These are phyloP conservation scores for Coemansia sp. DNA, from an alignment of 192 early-diverging fungal genomes.

Conservation along the genomic window DNA sequence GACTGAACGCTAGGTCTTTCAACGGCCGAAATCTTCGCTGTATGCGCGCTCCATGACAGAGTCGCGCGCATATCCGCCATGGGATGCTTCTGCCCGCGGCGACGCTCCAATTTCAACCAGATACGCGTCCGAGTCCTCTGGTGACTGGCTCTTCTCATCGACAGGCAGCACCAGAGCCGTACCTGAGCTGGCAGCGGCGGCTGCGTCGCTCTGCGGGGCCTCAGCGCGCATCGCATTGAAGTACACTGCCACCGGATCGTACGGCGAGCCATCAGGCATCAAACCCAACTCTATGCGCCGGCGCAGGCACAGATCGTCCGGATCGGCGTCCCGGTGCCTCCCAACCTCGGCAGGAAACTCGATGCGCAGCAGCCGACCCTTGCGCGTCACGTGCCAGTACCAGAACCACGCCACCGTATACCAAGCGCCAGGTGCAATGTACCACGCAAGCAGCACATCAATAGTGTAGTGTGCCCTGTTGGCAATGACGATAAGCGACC, in stretches of 20 bases:
- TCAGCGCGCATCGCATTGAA: conserved; percentile 19
- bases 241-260: conserved; percentile 46
- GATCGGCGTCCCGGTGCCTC: conserved; percentile 36
- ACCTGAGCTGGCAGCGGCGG: background rate
- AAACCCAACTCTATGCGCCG: conserved; percentile 43
- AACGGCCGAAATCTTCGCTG: background rate
- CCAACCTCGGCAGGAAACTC: conserved; percentile 58
- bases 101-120: background rate
- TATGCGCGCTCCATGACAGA: background rate
- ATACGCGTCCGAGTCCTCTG: conserved; percentile 7
- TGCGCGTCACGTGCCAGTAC: conserved; percentile 55
- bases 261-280: conserved; percentile 48
- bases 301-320: conserved; percentile 35
- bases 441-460: conserved; percentile 65
- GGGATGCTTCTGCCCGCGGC: background rate
- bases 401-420: conserved; percentile 60
- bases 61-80: background rate
- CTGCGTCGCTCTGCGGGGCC: background rate
- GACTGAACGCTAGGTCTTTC: too few species aligned
- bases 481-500: conserved; percentile 62
- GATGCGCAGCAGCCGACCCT: conserved; percentile 51
- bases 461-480: conserved; percentile 69
- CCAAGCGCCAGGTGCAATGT: conserved; percentile 59
- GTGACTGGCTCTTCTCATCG: conserved; percentile 17
- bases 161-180: conserved; percentile 4